Evolutionary conservation across 2,329 filamentous ascomycete species (phyloP).

Genomic region (Diaporthe sp.): DNA sequence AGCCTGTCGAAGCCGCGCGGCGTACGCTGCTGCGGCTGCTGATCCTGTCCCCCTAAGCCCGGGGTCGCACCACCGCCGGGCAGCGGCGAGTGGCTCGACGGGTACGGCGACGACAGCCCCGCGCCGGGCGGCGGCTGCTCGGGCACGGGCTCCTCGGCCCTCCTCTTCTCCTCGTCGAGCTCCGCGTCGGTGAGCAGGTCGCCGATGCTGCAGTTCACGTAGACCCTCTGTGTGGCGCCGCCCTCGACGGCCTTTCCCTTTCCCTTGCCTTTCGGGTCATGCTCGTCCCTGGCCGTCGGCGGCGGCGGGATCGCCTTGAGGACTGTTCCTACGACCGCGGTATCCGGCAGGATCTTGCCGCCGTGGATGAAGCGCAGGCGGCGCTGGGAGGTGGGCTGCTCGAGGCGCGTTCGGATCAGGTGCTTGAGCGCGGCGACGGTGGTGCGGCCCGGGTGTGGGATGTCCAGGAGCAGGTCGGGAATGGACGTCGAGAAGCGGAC

Average conservation of each 20-base stretch:
- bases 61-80: background rate
- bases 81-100: conserved; percentile 29
- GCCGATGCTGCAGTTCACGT: conserved; percentile 94
- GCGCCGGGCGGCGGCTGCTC: conserved; percentile 64
- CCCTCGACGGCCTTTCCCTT: conserved; percentile 80
- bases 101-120: conserved; percentile 40
- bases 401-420: conserved; percentile 80
- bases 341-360: conserved; percentile 86
- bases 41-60: conserved; percentile 5
- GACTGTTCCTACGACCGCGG: conserved; percentile 74
- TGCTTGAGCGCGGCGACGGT: conserved; percentile 86
- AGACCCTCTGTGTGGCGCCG: conserved; percentile 71
- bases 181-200: conserved; percentile 78
- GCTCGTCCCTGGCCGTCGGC: conserved; percentile 49
- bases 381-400: conserved; percentile 70
- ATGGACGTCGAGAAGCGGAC: conserved; percentile 91
- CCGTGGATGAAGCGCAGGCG: conserved; percentile 91
- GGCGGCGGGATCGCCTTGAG: conserved; percentile 74
- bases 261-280: conserved; percentile 69
- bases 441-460: conserved; percentile 76
- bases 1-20: conserved; percentile 92
- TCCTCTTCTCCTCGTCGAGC: conserved; percentile 75
- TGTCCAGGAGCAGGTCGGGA: conserved; percentile 85
- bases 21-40: conserved; percentile 55
- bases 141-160: conserved; percentile 53